Conservation (phyloP, 2,329 filamentous ascomycete species). For the Parafenestella ontariensis region DNA sequence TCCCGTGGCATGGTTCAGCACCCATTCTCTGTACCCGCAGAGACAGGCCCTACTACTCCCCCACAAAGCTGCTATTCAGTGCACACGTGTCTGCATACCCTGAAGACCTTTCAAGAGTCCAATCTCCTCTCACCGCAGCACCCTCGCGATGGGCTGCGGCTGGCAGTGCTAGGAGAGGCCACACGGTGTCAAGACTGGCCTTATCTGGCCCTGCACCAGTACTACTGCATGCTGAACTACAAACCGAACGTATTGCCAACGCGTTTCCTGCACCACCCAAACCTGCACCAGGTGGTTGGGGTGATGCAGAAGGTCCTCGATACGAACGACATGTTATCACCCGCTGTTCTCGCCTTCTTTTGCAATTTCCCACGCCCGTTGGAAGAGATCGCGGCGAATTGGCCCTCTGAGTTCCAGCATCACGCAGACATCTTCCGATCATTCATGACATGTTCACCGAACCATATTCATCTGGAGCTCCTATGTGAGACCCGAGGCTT, state of each 20-base stretch:
- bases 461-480: slow-evolving; percentile 14
- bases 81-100: slow-evolving; percentile 7
- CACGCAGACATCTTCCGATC: slow-evolving; percentile 43
- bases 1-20: background rate
- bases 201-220: slow-evolving; percentile 42
- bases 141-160: slow-evolving; percentile 15
- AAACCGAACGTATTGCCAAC: slow-evolving; percentile 47
- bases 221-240: slow-evolving; percentile 35
- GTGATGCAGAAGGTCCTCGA: slow-evolving; percentile 56
- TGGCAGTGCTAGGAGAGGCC: slow-evolving; percentile 47
- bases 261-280: slow-evolving; percentile 46
- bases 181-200: slow-evolving; percentile 32
- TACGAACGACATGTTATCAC: slow-evolving; percentile 53
- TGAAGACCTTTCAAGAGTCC: slow-evolving; percentile 11
- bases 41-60: background rate
- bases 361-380: slow-evolving; percentile 55
- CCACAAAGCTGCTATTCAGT: slow-evolving; percentile 19
- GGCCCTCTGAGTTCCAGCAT: slow-evolving; percentile 33
- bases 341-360: slow-evolving; percentile 54
- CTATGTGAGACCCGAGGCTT: slow-evolving; percentile 43
- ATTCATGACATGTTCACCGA: slow-evolving; percentile 52
- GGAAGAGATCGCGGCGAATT: slow-evolving; percentile 31
- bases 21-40: background rate
- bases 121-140: background rate
- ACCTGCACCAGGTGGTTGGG: slow-evolving; percentile 36